Evolutionary conservation across 371 early-diverging fungal genomes (phyloP).

Genomic region (Apophysomyces ossiformis): DNA sequence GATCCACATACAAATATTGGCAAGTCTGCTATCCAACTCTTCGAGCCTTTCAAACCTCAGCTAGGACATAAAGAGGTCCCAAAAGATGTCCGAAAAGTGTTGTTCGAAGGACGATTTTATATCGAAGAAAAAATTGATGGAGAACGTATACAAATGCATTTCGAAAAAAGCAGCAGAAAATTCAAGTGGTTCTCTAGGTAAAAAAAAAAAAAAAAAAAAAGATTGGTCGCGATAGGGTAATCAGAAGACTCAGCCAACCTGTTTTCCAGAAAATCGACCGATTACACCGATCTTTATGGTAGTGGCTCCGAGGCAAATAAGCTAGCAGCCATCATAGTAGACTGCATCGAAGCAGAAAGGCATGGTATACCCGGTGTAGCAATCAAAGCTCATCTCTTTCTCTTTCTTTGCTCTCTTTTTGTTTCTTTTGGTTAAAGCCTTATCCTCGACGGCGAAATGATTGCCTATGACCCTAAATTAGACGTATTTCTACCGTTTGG

Average conservation of each 20-base stretch:
- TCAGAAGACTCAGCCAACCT: not conserved
- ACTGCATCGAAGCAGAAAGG: constrained; percentile 30
- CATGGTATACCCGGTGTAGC: not conserved
- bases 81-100: constrained; percentile 49
- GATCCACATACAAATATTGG: constrained; percentile 40
- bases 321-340: constrained; percentile 25
- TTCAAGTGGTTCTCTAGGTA: constrained; percentile 67
- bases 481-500: constrained; percentile 71
- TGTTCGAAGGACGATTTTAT: constrained; percentile 58
- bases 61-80: constrained; percentile 44
- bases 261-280: constrained; percentile 50
- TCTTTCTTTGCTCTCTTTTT: not conserved
- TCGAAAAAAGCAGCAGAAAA: constrained; percentile 41
- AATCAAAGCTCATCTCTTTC: not conserved
- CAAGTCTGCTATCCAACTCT: constrained; percentile 44
- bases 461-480: constrained; percentile 65
- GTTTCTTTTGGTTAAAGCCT: constrained; percentile 18
- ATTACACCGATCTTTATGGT: constrained; percentile 73
- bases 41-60: constrained; percentile 66
- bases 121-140: constrained; percentile 85
- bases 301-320: constrained; percentile 27
- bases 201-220: constrained; percentile 21
- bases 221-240: not conserved
- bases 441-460: constrained; percentile 74
- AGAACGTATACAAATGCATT: constrained; percentile 76